phyloP scores from a whole-genome alignment of 768 basidiomycete species.

The Coprinopsis marcescibilis region DNA sequence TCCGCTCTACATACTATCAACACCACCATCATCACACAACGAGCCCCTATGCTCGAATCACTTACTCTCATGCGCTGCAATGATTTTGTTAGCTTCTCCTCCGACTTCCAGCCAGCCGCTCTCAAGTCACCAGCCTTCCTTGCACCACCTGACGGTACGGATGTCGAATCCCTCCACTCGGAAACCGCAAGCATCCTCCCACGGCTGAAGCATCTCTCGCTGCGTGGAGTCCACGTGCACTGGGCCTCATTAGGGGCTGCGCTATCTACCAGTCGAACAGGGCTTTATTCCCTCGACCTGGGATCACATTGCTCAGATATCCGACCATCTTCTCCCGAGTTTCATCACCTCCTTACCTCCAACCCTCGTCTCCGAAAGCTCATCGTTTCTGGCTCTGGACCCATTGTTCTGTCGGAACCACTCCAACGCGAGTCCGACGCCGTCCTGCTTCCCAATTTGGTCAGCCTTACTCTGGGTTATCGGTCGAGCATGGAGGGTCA shows the following conservation, averaged over 20 bases:
- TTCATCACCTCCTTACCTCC: constrained; percentile 36
- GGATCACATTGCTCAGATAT: constrained; percentile 48
- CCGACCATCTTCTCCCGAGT: constrained; percentile 42
- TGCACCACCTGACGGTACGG: constrained; percentile 19
- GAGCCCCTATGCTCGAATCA: constrained; percentile 41
- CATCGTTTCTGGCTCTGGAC: constrained; percentile 44
- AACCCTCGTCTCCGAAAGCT: constrained; percentile 38
- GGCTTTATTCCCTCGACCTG: constrained; percentile 36
- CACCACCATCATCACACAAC: constrained; percentile 24
- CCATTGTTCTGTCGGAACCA: constrained; percentile 22
- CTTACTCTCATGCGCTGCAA: constrained; percentile 57
- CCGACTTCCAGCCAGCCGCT: constrained; percentile 35
- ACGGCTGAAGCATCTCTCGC: constrained; percentile 40
- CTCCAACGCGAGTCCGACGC: constrained; percentile 23
- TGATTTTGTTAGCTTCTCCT: constrained; percentile 43
- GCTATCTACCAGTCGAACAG: constrained; percentile 18
- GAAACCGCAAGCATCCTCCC: constrained; percentile 28
- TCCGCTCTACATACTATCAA: constrained; percentile 43
- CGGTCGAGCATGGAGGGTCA: constrained; percentile 33
- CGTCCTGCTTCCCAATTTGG: constrained; percentile 32
- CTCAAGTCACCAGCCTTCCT: constrained; percentile 33
- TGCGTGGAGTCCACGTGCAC: constrained; percentile 53
- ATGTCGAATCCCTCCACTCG: constrained; percentile 13
- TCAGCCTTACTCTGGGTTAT: constrained; percentile 39
- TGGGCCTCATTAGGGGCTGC: constrained; percentile 39